Percentiles rank a stretch among this genome's conserved stretches.
Evolutionary conservation across 352 stramenopile genomes (phyloP).

Genomic region (Phytophthora sp.): DNA sequence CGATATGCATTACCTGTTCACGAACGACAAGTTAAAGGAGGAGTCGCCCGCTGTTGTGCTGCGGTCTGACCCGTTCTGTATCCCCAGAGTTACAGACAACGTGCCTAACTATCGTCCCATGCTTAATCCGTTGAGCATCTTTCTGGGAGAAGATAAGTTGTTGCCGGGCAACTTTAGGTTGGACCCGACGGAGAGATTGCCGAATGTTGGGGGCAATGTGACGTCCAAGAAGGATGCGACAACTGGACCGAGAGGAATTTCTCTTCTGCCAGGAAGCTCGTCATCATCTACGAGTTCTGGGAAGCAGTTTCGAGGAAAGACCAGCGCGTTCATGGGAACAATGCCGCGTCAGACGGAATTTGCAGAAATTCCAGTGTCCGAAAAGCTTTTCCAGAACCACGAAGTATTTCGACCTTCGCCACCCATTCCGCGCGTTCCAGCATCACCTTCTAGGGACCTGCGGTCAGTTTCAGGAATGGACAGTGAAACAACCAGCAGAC

Average conservation of each 20-base stretch:
- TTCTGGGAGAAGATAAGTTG: slow-evolving; percentile 72
- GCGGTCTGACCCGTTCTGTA: slow-evolving; percentile 70
- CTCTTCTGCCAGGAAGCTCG: slow-evolving; percentile 11
- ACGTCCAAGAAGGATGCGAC: slow-evolving; percentile 10
- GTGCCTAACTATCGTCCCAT: slow-evolving; percentile 68
- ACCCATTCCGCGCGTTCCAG: slow-evolving; percentile 15
- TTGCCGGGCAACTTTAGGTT: slow-evolving; percentile 68
- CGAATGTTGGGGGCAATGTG: slow-evolving; percentile 12
- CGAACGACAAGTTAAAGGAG: slow-evolving; percentile 70
- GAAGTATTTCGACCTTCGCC: slow-evolving; percentile 27
- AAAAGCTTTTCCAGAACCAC: slow-evolving; percentile 58
- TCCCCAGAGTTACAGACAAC: slow-evolving; percentile 77
- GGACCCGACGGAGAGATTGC: slow-evolving; percentile 51
- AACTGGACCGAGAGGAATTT: slow-evolving; percentile 1
- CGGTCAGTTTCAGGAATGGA: background rate
- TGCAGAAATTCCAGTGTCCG: slow-evolving; percentile 53
- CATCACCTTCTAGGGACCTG: slow-evolving; percentile 20
- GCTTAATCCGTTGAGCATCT: slow-evolving; percentile 78
- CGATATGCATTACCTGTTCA: slow-evolving; percentile 69
- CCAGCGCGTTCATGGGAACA: slow-evolving; percentile 63
- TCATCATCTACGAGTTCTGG: slow-evolving; percentile 27
- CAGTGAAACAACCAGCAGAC: slow-evolving; percentile 2
- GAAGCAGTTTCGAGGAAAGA: slow-evolving; percentile 44
- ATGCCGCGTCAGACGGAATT: slow-evolving; percentile 63
- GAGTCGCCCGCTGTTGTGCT: slow-evolving; percentile 55